phyloP scores from a whole-genome alignment of 176 grass and related monocot genomes.

The Oryza glumipatula region DNA sequence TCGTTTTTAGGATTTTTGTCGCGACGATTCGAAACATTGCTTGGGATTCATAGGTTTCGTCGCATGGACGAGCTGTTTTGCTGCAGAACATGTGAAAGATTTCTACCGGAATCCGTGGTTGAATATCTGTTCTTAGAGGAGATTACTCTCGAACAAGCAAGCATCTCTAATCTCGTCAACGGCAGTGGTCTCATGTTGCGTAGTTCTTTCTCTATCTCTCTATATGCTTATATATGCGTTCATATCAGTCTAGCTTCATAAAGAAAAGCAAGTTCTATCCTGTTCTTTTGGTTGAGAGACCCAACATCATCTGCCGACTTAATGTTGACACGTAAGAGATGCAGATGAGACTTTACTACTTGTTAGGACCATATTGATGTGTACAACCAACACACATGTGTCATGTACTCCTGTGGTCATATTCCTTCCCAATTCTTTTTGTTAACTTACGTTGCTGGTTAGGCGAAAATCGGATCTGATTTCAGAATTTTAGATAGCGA shows the following conservation, averaged over 20 bases:
- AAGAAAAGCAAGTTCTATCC: background rate
- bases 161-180: background rate
- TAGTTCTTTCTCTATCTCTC: background rate
- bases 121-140: background rate
- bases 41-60: conserved; percentile 18
- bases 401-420: background rate
- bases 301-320: background rate
- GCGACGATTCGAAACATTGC: background rate
- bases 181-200: background rate
- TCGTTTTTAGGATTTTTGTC: background rate
- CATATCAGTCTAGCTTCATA: background rate
- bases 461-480: background rate
- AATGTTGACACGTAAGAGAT: conserved; percentile 17
- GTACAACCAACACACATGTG: conserved; percentile 2
- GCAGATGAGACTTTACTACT: background rate
- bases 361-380: background rate
- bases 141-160: background rate
- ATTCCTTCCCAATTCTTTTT: conserved; percentile 10
- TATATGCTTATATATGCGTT: background rate
- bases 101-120: background rate
- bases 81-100: background rate
- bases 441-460: background rate
- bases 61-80: background rate
- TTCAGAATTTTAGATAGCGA: background rate
- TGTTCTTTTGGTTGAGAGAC: background rate